Evolutionary conservation across 2,329 filamentous ascomycete genomes (phyloP).

Genomic region (Ascosphaera apis): DNA sequence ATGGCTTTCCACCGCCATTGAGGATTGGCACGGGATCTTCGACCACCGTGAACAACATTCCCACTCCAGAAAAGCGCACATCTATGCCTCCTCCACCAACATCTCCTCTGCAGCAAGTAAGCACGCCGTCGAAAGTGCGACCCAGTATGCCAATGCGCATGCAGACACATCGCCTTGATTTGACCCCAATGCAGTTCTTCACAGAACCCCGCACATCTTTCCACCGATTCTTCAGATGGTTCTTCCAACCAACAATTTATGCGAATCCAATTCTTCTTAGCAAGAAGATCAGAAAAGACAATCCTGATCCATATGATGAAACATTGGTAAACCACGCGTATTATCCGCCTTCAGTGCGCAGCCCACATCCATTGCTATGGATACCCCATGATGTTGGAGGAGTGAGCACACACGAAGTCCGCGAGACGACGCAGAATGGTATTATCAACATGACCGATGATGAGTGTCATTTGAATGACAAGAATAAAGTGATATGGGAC

Average conservation of each 20-base stretch:
- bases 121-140: no score
- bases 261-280: slow-evolving; percentile 51
- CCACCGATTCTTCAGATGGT: slow-evolving; percentile 15
- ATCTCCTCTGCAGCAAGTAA: no score
- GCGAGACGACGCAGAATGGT: slow-evolving; percentile 34
- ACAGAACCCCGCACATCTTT: slow-evolving; percentile 3
- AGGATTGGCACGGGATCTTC: no score
- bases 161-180: neutral
- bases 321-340: slow-evolving; percentile 44
- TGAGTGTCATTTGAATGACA: slow-evolving; percentile 44
- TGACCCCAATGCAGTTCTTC: neutral
- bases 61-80: no score
- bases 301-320: slow-evolving; percentile 36
- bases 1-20: no score
- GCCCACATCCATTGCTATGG: slow-evolving; percentile 47
- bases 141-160: no score
- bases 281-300: slow-evolving; percentile 38
- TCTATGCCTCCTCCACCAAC: no score
- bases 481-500: slow-evolving; percentile 42
- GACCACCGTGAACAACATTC: no score
- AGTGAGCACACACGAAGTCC: slow-evolving; percentile 51
- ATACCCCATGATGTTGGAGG: slow-evolving; percentile 55
- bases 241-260: slow-evolving; percentile 54
- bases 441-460: slow-evolving; percentile 63
- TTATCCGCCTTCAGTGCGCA: slow-evolving; percentile 45